Evolutionary conservation across 2,329 filamentous ascomycete genomes (phyloP), one percentile per base, ranked within the genome.

Genomic region (Cadophora malorum): DNA sequence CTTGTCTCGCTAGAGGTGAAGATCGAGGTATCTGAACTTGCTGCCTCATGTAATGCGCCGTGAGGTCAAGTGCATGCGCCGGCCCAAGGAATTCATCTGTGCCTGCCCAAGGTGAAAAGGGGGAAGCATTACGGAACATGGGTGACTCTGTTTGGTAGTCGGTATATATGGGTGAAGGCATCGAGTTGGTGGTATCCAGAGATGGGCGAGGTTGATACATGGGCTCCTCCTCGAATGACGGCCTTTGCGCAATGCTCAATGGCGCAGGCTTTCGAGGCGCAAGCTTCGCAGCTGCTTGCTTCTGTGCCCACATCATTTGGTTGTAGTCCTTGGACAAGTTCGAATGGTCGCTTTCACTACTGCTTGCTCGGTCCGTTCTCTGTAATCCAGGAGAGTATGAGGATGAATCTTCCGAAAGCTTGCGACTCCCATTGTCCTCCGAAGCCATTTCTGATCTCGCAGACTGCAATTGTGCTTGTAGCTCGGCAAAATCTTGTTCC

Each of bases 401-500:
- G 6, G 64, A 65, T 6, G 72, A 73, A 52, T 72, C 71, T 23
- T 71, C 64, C 6, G 72, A 70, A 25, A 63, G 63, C 50, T 72
- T 72, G 50, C 71, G 71, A 35, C 67, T 72, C 21, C 60, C 67
- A 52, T 49, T 64, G 47, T 72, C 67, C 31, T 74, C 72, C n/a
- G 70, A 68, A 41, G 47, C 66, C 61, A 68, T 68, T 33, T 75
- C 72, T 25, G 69, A 66, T 21, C 66, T 63, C 14, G 72, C 68
- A 56, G 70, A 65, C 56, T 83, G 83, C 12, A 90, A 79, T 75
- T 88, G 84, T 9, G 82, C 81, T 19, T 86, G 86, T 58, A 90
- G 78, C 73, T 87, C 85, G 16, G 81, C 80, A 74, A 89, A 81
- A 67, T 86, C 86, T 14, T 84, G 82, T 74, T 87, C 86, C 73